A percentile compares a stretch with the other conserved stretches of the same genome.
phyloP scores from a whole-genome alignment of 805 yeast species.

The Pichia sporocuriosa region DNA sequence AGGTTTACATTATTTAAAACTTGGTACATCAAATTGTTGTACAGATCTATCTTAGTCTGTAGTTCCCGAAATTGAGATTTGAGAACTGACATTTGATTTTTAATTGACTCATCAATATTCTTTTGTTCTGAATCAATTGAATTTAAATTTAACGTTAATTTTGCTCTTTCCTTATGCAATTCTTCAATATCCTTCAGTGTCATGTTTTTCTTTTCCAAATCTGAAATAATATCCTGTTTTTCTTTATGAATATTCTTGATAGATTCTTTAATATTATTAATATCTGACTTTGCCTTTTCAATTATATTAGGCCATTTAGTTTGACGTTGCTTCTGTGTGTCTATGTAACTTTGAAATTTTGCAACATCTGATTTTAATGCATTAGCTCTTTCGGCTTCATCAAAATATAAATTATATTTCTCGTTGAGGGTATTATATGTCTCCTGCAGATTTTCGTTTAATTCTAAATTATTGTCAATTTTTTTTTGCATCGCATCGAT shows the following conservation, averaged over 20 bases:
- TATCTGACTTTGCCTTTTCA: conserved; percentile 50
- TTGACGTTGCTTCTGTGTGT: conserved; percentile 58
- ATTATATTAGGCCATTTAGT: conserved; percentile 56
- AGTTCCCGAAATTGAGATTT: conserved; percentile 45
- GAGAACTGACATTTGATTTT: conserved; percentile 44
- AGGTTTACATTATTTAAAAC: conserved; percentile 31
- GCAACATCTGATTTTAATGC: conserved; percentile 65
- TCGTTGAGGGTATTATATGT: conserved; percentile 37
- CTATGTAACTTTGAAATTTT: conserved; percentile 67
- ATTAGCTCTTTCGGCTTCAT: conserved; percentile 48
- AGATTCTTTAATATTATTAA: conserved; percentile 35
- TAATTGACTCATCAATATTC: conserved; percentile 41
- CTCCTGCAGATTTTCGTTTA: conserved; percentile 34
- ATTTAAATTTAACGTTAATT: conserved; percentile 49
- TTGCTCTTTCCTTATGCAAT: conserved; percentile 56
- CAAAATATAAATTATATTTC: conserved; percentile 41
- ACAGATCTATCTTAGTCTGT: conserved; percentile 46
- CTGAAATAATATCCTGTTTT: conserved; percentile 35
- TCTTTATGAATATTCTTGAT: conserved; percentile 34
- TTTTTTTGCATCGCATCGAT: conserved; percentile 44
- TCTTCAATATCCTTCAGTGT: conserved; percentile 58
- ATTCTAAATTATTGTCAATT: conserved; percentile 34
- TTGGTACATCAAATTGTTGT: conserved; percentile 48
- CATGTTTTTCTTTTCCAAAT: conserved; percentile 49
- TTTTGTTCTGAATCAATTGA: conserved; percentile 30